These are phyloP conservation scores for Amanita pallidorosea DNA, from an alignment of 768 basidiomycete genomes.

Conservation along the genomic window DNA sequence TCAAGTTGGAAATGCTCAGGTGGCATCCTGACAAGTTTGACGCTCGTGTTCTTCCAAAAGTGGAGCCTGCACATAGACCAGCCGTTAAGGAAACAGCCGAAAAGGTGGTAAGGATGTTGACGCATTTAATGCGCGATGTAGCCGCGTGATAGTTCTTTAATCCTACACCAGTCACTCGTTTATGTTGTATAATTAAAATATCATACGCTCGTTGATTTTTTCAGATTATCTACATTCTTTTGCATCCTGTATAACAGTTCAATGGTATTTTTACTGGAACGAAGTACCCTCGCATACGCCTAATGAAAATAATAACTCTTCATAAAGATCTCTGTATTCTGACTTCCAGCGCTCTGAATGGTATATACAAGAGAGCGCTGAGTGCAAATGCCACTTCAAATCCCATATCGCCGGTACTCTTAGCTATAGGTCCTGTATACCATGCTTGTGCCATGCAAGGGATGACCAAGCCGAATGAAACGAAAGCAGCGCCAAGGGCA, in stretches of 20 bases:
- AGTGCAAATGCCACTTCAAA: constrained; percentile 61
- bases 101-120: constrained; percentile 29
- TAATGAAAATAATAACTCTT: neutral
- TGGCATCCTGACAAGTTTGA: constrained; percentile 52
- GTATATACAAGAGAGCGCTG: constrained; percentile 44
- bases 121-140: constrained; percentile 5
- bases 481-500: constrained; percentile 41
- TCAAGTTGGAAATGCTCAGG: constrained; percentile 35
- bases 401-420: constrained; percentile 67
- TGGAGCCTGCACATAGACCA: constrained; percentile 20
- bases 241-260: neutral
- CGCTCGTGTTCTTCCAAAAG: constrained; percentile 20
- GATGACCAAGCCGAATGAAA: constrained; percentile 48
- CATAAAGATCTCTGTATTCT: constrained; percentile 14
- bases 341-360: constrained; percentile 41
- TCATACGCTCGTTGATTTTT: neutral
- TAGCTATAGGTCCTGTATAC: constrained; percentile 68
- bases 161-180: neutral
- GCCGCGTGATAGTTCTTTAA: neutral
- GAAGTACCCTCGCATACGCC: neutral
- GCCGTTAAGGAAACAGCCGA: constrained; percentile 25
- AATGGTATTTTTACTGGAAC: neutral
- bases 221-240: neutral
- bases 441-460: constrained; percentile 69
- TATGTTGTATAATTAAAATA: neutral